Percentiles rank a stretch among this genome's conserved stretches.
phyloP scores from a whole-genome alignment of 1,284 basidiomycete species.

The Ceraceosorus guamensis region DNA sequence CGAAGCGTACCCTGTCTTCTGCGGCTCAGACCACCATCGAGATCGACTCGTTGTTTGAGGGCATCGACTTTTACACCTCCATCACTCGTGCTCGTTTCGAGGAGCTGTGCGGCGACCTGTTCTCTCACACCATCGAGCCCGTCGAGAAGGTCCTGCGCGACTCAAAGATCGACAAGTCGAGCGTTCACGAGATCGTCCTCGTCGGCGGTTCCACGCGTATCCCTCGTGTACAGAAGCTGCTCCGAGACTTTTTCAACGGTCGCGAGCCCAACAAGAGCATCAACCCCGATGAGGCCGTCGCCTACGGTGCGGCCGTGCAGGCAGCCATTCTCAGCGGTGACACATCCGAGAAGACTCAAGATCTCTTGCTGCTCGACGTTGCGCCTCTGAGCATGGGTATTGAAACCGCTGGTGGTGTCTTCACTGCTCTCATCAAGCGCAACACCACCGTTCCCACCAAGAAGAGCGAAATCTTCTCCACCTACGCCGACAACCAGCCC shows the following conservation, averaged over 20 bases:
- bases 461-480: constrained; percentile 98
- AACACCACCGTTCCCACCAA: constrained; percentile 99
- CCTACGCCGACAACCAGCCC: constrained; percentile 98
- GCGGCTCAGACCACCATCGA: constrained; percentile 94
- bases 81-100: constrained; percentile 98
- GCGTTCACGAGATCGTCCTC: constrained; percentile 90
- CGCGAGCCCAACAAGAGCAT: constrained; percentile 58
- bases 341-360: constrained; percentile 95
- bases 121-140: constrained; percentile 92
- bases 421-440: constrained; percentile 93
- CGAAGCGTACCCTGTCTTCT: constrained; percentile 95
- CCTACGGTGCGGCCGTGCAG: constrained; percentile 98
- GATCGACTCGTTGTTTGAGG: constrained; percentile 96
- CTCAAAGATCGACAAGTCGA: constrained; percentile 87
- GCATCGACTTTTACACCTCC: constrained; percentile 96
- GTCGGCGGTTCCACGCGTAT: constrained; percentile 99
- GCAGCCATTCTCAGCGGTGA: constrained; percentile 96
- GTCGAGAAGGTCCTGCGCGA: constrained; percentile 98
- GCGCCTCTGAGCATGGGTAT: constrained; percentile 89
- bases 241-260: constrained; percentile 97
- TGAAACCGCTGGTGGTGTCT: constrained; percentile 97
- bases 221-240: constrained; percentile 92
- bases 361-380: constrained; percentile 93
- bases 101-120: constrained; percentile 93
- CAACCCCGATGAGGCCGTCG: constrained; percentile 99